Evolutionary conservation across 495 filamentous ascomycete species (phyloP), one percentile per base, ranked within the genome.

Genomic region (Daldinia decipiens): DNA sequence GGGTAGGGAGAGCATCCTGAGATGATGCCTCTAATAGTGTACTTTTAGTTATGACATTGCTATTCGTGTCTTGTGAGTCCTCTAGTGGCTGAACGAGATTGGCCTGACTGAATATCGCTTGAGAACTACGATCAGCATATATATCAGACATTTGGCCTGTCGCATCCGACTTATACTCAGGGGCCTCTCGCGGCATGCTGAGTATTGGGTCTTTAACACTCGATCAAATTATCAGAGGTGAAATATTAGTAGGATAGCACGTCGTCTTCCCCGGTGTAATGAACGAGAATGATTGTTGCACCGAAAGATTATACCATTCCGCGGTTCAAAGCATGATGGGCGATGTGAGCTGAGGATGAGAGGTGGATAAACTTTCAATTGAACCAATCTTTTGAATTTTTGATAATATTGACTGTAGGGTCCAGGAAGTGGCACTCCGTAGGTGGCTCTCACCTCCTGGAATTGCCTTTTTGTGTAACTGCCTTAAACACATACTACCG

Each of bases 21-120:
- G 39, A 40, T 40, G 29, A 4, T 0, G 65, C 26, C 26, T 61
- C 21, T 5, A 32, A 5, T 7, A 21, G 11, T 12, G 38, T 6
- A 15, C n/a, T 12, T 34, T 61, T 17, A 19, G 13, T 19, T 15
- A 19, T 51, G 5, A 1, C 15, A 61, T 38, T 12, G 31, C 12
- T n/a, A 15, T 19, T 62, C 3, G 65, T 61, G 12, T 58, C 55
- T 15, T 72, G 70, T n/a, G 60, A 60, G 26, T 68, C 65, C 39
- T 61, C 13, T 7, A 61, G 15, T 19, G 38, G 45, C 15, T 40
- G 29, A 1, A 65, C 9, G 5, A 72, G 21, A 19, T 65, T 60
- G 8, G 36, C 4, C 24, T 64, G 70, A 13, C 64, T 54, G 15
- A 56, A 53, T n/a, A 24, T 12, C n/a, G 3, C n/a, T 29, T 45